Percentiles rank a stretch among this genome's conserved stretches.
Conservation (phyloP, 2,329 filamentous ascomycete genomes). For the Fusarium sp. region DNA sequence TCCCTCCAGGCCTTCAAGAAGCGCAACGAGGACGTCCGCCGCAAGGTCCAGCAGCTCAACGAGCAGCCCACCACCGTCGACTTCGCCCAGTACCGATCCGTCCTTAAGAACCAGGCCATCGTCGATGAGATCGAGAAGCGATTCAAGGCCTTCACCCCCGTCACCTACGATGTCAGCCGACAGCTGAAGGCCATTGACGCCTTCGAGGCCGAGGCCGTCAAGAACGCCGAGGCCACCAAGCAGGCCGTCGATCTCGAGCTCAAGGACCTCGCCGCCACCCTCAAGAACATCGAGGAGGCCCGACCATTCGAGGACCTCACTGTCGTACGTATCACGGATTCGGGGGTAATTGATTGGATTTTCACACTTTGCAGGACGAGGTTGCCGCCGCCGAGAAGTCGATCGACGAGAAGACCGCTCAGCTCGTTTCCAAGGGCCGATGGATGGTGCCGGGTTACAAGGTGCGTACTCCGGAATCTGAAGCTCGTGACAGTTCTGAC, state of each 20-base stretch:
- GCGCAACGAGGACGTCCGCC: slow-evolving; percentile 98
- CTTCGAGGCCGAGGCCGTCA: slow-evolving; percentile 95
- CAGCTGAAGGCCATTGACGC: slow-evolving; percentile 99
- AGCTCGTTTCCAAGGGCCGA: slow-evolving; percentile 97
- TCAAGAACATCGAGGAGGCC: slow-evolving; percentile 97
- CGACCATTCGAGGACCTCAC: slow-evolving; percentile 97
- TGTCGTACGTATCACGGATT: slow-evolving; percentile 76
- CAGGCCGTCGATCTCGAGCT: slow-evolving; percentile 94
- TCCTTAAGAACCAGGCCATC: slow-evolving; percentile 96
- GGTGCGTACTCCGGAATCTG: slow-evolving; percentile 66
- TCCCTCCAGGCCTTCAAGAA: slow-evolving; percentile 98
- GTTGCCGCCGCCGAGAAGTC: slow-evolving; percentile 93
- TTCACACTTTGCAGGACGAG: slow-evolving; percentile 76
- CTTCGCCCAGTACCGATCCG: slow-evolving; percentile 90
- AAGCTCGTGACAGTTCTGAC: slow-evolving; percentile 56
- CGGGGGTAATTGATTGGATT: slow-evolving; percentile 32
- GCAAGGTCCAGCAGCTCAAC: slow-evolving; percentile 86
- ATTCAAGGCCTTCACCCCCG: slow-evolving; percentile 90
- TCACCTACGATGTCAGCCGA: slow-evolving; percentile 89
- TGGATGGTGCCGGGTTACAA: slow-evolving; percentile 99
- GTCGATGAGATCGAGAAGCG: slow-evolving; percentile 98
- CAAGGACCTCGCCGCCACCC: slow-evolving; percentile 90
- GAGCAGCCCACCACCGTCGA: slow-evolving; percentile 90
- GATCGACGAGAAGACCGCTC: slow-evolving; percentile 95
- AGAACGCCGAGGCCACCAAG: slow-evolving; percentile 98